Percentiles rank a stretch among this genome's conserved stretches.
Evolutionary conservation across 2,329 filamentous ascomycete genomes (phyloP).

Genomic region (Trichophyton simii): DNA sequence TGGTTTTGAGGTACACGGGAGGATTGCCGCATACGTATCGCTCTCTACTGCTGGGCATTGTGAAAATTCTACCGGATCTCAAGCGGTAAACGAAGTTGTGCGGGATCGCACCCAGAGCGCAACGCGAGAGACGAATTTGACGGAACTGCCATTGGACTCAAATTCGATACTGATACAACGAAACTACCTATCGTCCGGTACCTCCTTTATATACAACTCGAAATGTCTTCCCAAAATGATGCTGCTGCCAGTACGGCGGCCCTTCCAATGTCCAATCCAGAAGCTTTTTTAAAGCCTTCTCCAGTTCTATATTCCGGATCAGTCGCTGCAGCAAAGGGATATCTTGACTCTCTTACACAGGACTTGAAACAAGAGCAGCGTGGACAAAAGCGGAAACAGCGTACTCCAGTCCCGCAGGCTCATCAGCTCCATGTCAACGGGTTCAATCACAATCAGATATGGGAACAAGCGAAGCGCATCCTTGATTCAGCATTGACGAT

Average conservation of each 20-base stretch:
- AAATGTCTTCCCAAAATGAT: not conserved
- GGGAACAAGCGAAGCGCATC: constrained; percentile 82
- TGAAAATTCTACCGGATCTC: not conserved
- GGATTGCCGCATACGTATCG: not conserved
- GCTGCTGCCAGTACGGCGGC: not conserved
- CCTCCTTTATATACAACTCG: not conserved
- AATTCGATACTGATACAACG: not conserved
- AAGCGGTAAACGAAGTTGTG: not conserved
- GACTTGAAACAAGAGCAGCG: constrained; percentile 58
- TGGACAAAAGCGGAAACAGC: constrained; percentile 67
- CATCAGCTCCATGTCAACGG: constrained; percentile 76
- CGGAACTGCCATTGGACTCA: not conserved
- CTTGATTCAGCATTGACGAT: constrained; percentile 52
- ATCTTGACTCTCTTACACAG: constrained; percentile 67
- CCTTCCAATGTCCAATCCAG: constrained; percentile 34
- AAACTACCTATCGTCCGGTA: not conserved
- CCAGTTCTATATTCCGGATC: constrained; percentile 54
- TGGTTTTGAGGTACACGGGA: not conserved
- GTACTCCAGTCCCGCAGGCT: constrained; percentile 46
- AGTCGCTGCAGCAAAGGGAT: constrained; percentile 63
- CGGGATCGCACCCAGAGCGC: not conserved
- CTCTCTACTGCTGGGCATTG: not conserved
- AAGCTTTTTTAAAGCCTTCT: constrained; percentile 65
- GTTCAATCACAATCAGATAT: constrained; percentile 78
- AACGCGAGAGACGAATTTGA: not conserved